Evolutionary conservation across 2,329 filamentous ascomycete species (phyloP).

Genomic region (Colletotrichum sp.): DNA sequence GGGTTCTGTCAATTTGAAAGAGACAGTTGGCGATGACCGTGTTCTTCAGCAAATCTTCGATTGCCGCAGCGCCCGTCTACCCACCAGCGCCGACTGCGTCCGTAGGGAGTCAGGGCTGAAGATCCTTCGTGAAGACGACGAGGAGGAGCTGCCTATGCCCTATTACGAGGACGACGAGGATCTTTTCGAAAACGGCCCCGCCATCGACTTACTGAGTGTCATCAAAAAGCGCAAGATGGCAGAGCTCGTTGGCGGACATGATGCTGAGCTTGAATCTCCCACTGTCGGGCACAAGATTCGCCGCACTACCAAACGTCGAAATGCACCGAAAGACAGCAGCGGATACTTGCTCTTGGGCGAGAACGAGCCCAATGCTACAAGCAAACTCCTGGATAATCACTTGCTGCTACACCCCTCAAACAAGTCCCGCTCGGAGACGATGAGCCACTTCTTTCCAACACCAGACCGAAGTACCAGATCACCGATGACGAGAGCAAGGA

Average conservation of each 20-base stretch:
- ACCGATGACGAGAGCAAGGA: background rate
- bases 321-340: background rate
- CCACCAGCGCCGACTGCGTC: background rate
- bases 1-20: background rate
- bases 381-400: slow-evolving; percentile 33
- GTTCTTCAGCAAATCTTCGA: background rate
- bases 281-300: background rate
- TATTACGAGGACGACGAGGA: background rate
- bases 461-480: background rate
- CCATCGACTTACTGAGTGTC: background rate
- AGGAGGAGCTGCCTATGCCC: background rate
- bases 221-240: background rate
- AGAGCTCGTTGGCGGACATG: background rate
- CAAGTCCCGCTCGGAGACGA: background rate
- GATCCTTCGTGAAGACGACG: background rate
- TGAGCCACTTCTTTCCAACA: background rate
- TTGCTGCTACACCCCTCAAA: slow-evolving; percentile 35
- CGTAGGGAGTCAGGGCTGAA: background rate
- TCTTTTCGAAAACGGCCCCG: background rate
- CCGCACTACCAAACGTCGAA: background rate
- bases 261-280: background rate
- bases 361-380: slow-evolving; percentile 22
- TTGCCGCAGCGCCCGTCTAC: background rate
- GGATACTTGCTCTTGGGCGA: background rate
- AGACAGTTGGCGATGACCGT: background rate